Evolutionary conservation across 768 basidiomycete species (phyloP), one percentile per base, ranked within the genome.

Genomic region (Lactifluus rugatus): DNA sequence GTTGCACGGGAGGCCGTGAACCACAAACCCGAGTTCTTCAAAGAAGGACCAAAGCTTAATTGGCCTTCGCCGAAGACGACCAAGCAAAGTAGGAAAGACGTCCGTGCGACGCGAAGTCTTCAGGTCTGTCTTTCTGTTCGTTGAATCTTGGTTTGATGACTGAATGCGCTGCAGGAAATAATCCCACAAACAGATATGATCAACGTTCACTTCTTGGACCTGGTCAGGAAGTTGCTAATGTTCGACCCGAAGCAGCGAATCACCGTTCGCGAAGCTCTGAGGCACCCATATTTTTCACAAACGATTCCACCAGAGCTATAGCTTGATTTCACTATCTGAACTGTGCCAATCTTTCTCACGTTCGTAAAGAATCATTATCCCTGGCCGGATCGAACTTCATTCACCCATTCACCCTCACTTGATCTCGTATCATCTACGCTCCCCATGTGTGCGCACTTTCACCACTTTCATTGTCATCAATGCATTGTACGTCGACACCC

Each of bases 11-110:
- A 79, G 45, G 87, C 86, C 17, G 82, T 85, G 9, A 79, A 87
- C 48, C 81, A 84, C 50, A 94, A 94, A 66, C 84, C 92, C 8
- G 94, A 98, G 68, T 96, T 89, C 71, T 97, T 99, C 78, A 92
- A 89, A 69, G 87, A 89, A 21, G 85, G 82, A 31, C 72, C 77
- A 62, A 88, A 85, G 66, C 80, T 99, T 42, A 92, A 93, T 70
- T 98, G 90, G 86, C 95, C 96, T 0, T 90, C 89, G 67, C 76
- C 91, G 10, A 87, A 87, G 70, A 87, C 91, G 28, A 82, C 87
- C 3, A 84, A 88, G 67, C 89, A 94, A 70, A 93, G 90, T 72
- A 87, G 84, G 76, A 95, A 94, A 72, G 96, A 95, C 66, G 93
- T 99, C 42, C 85, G 85, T 54, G 83, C 85, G 25, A 93, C 93